These are phyloP conservation scores for Pterula multifida DNA, from an alignment of 1,284 basidiomycete species.

Conservation along the genomic window DNA sequence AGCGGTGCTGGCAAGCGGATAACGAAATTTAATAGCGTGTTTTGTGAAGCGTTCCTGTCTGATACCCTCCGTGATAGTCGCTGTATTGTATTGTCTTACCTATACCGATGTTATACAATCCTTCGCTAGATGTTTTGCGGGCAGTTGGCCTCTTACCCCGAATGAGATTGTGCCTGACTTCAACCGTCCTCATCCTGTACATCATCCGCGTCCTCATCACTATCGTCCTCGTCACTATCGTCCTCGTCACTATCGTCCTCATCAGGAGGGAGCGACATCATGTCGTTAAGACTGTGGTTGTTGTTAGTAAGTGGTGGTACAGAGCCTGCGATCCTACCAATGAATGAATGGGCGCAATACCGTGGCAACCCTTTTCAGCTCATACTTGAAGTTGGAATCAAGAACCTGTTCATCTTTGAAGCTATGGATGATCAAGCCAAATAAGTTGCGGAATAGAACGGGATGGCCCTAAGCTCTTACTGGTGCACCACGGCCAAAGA, in stretches of 20 bases:
- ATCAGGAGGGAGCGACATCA: slow-evolving; percentile 36
- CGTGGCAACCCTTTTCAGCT: slow-evolving; percentile 39
- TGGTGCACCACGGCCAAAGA: slow-evolving; percentile 59
- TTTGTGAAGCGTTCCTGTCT: too few species aligned
- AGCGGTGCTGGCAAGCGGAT: neutral
- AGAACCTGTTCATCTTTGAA: slow-evolving; percentile 72
- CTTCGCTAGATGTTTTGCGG: neutral
- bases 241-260: slow-evolving; percentile 16
- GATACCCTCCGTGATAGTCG: too few species aligned
- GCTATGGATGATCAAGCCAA: slow-evolving; percentile 24
- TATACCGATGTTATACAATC: neutral
- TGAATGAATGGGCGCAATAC: slow-evolving; percentile 72
- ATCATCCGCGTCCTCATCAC: neutral
- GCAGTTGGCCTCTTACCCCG: too few species aligned
- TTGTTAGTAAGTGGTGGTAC: neutral
- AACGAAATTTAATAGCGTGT: too few species aligned
- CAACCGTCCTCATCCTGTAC: neutral
- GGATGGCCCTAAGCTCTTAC: slow-evolving; percentile 29
- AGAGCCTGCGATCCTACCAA: slow-evolving; percentile 38
- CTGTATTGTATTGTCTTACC: too few species aligned
- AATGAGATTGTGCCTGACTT: neutral
- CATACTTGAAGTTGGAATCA: slow-evolving; percentile 50
- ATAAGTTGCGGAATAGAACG: neutral
- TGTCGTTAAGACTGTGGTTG: slow-evolving; percentile 49
- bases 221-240: neutral